Evolutionary conservation across 1,284 basidiomycete species (phyloP).

Genomic region (Pseudozyma tsukubaensis): DNA sequence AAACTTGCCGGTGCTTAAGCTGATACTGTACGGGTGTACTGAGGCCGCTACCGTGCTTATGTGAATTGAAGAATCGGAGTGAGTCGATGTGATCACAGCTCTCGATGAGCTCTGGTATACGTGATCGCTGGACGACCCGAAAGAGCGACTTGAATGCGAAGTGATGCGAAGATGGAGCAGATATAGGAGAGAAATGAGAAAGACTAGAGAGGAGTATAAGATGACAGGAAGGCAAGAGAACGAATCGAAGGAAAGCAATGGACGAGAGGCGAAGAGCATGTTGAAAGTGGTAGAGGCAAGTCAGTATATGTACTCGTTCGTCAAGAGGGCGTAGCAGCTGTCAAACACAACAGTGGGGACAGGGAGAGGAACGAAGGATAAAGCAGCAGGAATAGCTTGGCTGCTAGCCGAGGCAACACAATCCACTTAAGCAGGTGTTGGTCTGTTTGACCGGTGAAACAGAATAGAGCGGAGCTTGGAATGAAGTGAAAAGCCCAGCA

Average conservation of each 20-base stretch:
- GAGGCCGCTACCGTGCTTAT: not conserved
- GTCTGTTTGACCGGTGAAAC: not conserved
- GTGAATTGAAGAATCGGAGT: too few relatives aligned
- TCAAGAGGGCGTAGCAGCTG: not conserved
- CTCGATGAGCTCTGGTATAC: too few relatives aligned
- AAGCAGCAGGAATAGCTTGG: not conserved
- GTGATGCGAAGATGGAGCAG: conserved; percentile 1
- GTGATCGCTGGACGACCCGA: not conserved
- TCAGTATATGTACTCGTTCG: conserved; percentile 21
- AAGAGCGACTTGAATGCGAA: not conserved
- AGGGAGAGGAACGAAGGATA: not conserved
- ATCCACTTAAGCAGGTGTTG: not conserved
- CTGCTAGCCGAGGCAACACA: not conserved
- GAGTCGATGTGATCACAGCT: too few relatives aligned
- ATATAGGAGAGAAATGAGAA: not conserved
- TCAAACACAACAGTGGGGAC: not conserved
- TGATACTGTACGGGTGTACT: not conserved
- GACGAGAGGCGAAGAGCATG: not conserved
- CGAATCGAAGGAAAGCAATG: not conserved
- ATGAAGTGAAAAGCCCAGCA: not conserved
- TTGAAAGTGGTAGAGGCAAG: not conserved
- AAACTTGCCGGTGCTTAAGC: not conserved
- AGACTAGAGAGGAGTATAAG: not conserved
- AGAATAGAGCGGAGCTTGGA: not conserved
- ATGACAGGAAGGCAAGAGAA: not conserved